Evolutionary conservation across 2,329 filamentous ascomycete species (phyloP), one percentile per base, ranked within the genome.

Genomic region (Fusarium sp.): DNA sequence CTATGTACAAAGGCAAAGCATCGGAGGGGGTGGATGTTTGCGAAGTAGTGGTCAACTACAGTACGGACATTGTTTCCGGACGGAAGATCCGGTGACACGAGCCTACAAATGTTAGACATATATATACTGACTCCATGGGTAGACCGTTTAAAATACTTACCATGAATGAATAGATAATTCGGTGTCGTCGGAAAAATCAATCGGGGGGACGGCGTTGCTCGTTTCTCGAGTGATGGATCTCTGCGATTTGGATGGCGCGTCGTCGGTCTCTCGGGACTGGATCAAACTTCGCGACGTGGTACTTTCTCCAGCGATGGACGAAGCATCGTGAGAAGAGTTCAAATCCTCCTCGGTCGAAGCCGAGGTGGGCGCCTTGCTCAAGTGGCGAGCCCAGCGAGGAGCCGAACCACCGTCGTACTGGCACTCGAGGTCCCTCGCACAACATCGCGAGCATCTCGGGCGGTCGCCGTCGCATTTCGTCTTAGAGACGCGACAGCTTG

Each of bases 381-480:
- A 70, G 52, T 78, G 82, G 52, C 80, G 80, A 29, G 82, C 81
- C 82, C 82, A 83, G 66, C 81, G 77, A 72, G 82, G 82, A 13
- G 81, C 80, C 64, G 82, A 78, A 29, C 79, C 82, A 45, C 83
- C 83, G 66, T 83, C 81, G 66, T 85, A 85, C 52, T 82, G 74
- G 59, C 83, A 85, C 16, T 83, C 82, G 20, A 81, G 70, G 52
- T 78, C 77, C 64, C 82, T 82, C 50, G 76, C 70, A 57, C 62
- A 52, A 71, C 83, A 85, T 61, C 82, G 77, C 42, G 82, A 80
- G 71, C 83, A 85, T 65, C 73, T 80, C 57, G 83, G 83, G 18
- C 82, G 81, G 70, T 81, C 82, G 78, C 83, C 83, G 58, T 84
- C 79, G 73, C 83, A 85, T 77, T 85, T 84, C 6, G 83, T 84